phyloP scores from a whole-genome alignment of 2,329 filamentous ascomycete species.

The Fusarium papillatum region DNA sequence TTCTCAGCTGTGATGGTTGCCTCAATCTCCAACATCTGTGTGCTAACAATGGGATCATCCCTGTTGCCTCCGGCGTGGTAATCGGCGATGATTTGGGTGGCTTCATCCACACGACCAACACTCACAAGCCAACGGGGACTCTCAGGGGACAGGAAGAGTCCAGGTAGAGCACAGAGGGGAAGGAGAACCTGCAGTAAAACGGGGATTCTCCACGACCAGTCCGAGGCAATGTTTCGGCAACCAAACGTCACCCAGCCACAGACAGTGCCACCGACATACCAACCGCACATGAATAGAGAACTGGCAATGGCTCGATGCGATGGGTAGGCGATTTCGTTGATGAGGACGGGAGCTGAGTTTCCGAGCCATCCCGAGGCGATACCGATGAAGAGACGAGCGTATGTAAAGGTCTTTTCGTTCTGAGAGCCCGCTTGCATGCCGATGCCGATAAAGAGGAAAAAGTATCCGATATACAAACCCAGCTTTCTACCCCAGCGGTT shows the following conservation, averaged over 20 bases:
- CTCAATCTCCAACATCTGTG: slow-evolving; percentile 56
- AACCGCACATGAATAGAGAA: slow-evolving; percentile 33
- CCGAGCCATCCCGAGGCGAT: slow-evolving; percentile 27
- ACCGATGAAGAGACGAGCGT: slow-evolving; percentile 28
- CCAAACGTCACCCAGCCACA: slow-evolving; percentile 36
- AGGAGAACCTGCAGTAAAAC: slow-evolving; percentile 37
- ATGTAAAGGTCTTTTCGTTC: slow-evolving; percentile 32
- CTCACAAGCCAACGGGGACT: slow-evolving; percentile 50
- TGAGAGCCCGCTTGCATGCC: slow-evolving; percentile 27
- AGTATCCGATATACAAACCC: slow-evolving; percentile 26
- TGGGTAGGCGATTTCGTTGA: slow-evolving; percentile 34
- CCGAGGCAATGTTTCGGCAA: slow-evolving; percentile 28
- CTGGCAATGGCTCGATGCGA: slow-evolving; percentile 28
- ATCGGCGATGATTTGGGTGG: slow-evolving; percentile 50
- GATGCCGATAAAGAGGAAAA: slow-evolving; percentile 29
- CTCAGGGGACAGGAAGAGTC: slow-evolving; percentile 52
- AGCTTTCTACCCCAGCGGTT: slow-evolving; percentile 26
- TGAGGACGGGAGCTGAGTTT: slow-evolving; percentile 27
- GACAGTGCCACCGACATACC: slow-evolving; percentile 35
- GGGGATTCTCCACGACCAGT: slow-evolving; percentile 44
- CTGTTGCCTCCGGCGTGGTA: slow-evolving; percentile 57
- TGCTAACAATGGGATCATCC: slow-evolving; percentile 50
- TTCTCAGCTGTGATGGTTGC: slow-evolving; percentile 48
- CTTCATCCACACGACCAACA: slow-evolving; percentile 49
- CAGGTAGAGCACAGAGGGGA: slow-evolving; percentile 33